Conservation (phyloP, 768 basidiomycete genomes). For the Amyloporia xantha region DNA sequence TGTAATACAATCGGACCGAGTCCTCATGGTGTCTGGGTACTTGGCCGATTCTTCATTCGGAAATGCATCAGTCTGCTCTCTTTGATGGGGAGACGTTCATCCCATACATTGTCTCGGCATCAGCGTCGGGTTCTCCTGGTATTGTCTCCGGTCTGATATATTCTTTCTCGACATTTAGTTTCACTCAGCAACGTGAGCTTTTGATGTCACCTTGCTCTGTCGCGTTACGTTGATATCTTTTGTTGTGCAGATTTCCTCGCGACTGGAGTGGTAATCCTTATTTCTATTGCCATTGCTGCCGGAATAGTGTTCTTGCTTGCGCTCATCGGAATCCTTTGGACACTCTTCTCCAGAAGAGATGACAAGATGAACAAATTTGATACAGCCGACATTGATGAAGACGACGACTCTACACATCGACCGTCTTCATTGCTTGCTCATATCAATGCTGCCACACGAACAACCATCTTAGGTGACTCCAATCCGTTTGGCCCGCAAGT, state of each 20-base stretch:
- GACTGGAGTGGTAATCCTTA: conserved; percentile 88
- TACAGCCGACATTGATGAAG: conserved; percentile 41
- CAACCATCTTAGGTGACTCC: conserved; percentile 62
- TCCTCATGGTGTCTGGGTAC: conserved; percentile 83
- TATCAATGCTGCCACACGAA: conserved; percentile 85
- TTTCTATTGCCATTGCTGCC: conserved; percentile 94
- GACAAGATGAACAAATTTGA: conserved; percentile 64
- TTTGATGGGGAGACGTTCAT: conserved; percentile 80
- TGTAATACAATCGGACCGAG: conserved; percentile 75
- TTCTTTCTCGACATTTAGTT: conserved; percentile 73
- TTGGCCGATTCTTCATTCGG: conserved; percentile 66
- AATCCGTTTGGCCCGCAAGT: conserved; percentile 31
- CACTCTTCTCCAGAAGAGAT: conserved; percentile 76
- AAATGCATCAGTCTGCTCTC: conserved; percentile 74
- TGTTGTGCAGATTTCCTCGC: conserved; percentile 74
- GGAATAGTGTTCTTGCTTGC: conserved; percentile 88
- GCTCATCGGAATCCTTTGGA: conserved; percentile 82
- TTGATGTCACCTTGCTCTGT: not conserved
- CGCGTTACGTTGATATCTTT: conserved; percentile 5
- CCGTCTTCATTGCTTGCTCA: conserved; percentile 87
- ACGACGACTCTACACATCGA: conserved; percentile 67
- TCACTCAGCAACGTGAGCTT: conserved; percentile 63
- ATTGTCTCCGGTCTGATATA: conserved; percentile 75
- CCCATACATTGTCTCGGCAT: conserved; percentile 73
- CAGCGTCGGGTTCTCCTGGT: conserved; percentile 61